A percentile compares a stretch with the other conserved stretches of the same genome.
Conservation (phyloP, 306 rosid species). For the Canavalia ensiformis region DNA sequence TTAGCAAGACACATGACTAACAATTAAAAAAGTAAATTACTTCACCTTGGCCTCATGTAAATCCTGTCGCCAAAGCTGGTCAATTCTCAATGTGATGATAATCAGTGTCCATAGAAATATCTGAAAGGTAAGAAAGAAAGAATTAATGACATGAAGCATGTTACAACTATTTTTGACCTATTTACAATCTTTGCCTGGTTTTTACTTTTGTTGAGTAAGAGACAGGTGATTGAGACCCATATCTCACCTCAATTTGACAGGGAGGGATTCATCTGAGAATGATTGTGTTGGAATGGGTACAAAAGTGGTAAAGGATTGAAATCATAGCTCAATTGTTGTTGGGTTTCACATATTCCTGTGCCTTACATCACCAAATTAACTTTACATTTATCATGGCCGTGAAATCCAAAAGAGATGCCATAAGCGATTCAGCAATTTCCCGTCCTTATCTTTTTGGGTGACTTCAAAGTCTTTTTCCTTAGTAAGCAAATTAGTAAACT, state of each 20-base stretch:
- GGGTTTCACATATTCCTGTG: constrained; percentile 46
- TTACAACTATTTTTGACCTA: constrained; percentile 32
- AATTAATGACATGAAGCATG: constrained; percentile 14
- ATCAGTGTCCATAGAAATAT: constrained; percentile 23
- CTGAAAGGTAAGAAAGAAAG: not conserved
- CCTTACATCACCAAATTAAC: constrained; percentile 47
- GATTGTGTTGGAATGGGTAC: constrained; percentile 77
- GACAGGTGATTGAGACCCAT: constrained; percentile 63
- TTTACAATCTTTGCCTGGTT: constrained; percentile 36
- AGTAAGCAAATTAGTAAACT: not conserved
- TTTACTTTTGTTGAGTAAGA: constrained; percentile 48
- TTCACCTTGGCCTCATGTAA: constrained; percentile 12
- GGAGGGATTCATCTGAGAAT: constrained; percentile 61
- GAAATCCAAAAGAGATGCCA: constrained; percentile 51
- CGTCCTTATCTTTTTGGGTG: constrained; percentile 20
- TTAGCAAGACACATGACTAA: not conserved
- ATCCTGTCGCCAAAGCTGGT: constrained; percentile 11
- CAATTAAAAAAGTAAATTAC: not conserved
- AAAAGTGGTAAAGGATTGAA: constrained; percentile 56
- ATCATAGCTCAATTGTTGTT: constrained; percentile 62
- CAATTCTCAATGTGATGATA: constrained; percentile 33
- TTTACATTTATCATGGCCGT: constrained; percentile 42
- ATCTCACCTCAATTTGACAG: constrained; percentile 49
- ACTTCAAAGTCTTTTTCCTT: constrained; percentile 34
- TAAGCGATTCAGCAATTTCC: constrained; percentile 11